Evolutionary conservation across 257 asterid species (phyloP).

Genomic region (Scutellaria baicalensis): DNA sequence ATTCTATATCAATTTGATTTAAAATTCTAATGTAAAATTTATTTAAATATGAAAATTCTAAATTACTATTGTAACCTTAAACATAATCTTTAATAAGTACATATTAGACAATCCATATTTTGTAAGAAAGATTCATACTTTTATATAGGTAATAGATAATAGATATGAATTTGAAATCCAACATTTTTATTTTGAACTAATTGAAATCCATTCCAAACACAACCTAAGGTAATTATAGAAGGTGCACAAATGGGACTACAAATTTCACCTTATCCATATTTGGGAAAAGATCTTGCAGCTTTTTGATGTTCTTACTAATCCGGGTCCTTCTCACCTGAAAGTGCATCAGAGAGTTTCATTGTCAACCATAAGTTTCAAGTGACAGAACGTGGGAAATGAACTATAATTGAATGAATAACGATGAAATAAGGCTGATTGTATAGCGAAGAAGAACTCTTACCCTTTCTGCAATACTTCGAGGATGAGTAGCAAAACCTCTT

Average conservation of each 20-base stretch:
- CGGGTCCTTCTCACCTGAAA: conserved; percentile 68
- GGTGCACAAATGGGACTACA: background rate
- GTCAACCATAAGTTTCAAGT: background rate
- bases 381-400: no score
- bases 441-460: conserved; percentile 27
- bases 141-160: no score
- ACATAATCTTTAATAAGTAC: no score
- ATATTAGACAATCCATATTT: no score
- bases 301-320: conserved; percentile 86
- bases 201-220: no score
- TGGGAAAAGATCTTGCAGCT: conserved; percentile 89
- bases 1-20: no score
- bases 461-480: conserved; percentile 94
- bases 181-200: no score
- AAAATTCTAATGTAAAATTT: no score
- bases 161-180: no score
- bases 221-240: background rate
- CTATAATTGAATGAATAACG: background rate
- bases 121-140: no score
- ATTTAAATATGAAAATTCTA: no score
- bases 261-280: conserved; percentile 73
- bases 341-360: background rate
- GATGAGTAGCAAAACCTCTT: conserved; percentile 92
- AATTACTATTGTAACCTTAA: no score
- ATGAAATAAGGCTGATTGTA: background rate